Percentiles rank a stretch among this genome's conserved stretches.
Conservation (phyloP, 805 yeast genomes). For the Crinitomyces ghanaensis region DNA sequence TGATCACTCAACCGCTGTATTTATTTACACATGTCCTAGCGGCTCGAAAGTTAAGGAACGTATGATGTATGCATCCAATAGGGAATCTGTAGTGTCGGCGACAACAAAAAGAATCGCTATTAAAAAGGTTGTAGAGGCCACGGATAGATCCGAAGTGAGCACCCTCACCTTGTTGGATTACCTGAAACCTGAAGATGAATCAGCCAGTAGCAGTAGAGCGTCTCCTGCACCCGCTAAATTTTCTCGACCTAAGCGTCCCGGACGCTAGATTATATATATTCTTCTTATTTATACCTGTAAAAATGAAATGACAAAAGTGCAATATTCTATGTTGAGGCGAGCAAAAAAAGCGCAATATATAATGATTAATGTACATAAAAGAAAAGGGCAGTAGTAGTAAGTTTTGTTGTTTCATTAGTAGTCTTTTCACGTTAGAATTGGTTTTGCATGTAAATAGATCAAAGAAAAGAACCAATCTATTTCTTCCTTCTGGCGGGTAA, state of each 20-base stretch:
- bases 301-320: too few species aligned
- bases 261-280: too few species aligned
- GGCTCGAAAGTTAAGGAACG: constrained; percentile 82
- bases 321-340: too few species aligned
- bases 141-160: constrained; percentile 19
- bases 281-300: too few species aligned
- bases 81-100: constrained; percentile 20
- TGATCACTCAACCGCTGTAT: constrained; percentile 32
- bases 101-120: constrained; percentile 1
- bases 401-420: too few species aligned
- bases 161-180: constrained; percentile 10
- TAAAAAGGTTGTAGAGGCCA: constrained; percentile 16
- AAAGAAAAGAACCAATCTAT: too few species aligned
- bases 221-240: constrained; percentile 7
- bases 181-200: constrained; percentile 8
- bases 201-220: constrained; percentile 4
- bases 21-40: constrained; percentile 82
- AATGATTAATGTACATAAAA: too few species aligned
- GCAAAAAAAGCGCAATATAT: too few species aligned
- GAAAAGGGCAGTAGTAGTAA: too few species aligned
- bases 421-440: too few species aligned
- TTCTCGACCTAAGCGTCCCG: constrained; percentile 20
- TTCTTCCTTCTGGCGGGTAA: constrained; percentile 8
- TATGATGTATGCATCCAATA: constrained; percentile 84
- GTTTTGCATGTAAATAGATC: too few species aligned